phyloP scores from a whole-genome alignment of 2,329 filamentous ascomycete species.

The Hypoxylon sp. region DNA sequence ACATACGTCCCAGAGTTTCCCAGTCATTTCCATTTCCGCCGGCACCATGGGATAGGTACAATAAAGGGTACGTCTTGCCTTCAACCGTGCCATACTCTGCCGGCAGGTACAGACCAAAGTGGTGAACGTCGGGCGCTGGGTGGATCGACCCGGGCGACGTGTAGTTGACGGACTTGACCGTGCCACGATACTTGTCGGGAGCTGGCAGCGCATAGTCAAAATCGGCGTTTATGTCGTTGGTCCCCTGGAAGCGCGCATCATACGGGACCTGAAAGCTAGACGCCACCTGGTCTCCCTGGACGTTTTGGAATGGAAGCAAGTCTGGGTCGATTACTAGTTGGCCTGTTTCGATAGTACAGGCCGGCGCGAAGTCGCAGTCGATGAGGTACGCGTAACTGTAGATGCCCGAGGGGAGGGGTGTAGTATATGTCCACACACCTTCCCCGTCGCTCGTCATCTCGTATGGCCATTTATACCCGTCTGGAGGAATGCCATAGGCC shows the following conservation, averaged over 20 bases:
- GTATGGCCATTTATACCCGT: conserved; percentile 44
- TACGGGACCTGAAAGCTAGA: conserved; percentile 49
- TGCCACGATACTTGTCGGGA: conserved; percentile 39
- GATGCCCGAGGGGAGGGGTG: conserved; percentile 46
- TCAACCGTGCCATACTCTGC: conserved; percentile 41
- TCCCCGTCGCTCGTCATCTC: conserved; percentile 43
- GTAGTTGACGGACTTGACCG: conserved; percentile 47
- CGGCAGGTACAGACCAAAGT: conserved; percentile 47
- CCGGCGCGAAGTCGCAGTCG: conserved; percentile 45
- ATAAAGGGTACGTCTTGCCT: conserved; percentile 46
- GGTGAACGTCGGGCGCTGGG: conserved; percentile 47
- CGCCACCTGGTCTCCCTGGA: conserved; percentile 45
- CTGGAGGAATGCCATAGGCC: conserved; percentile 23
- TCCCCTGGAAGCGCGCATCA: conserved; percentile 43
- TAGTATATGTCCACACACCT: conserved; percentile 46
- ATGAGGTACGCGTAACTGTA: conserved; percentile 49
- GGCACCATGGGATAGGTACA: conserved; percentile 49
- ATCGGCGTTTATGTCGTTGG: conserved; percentile 37
- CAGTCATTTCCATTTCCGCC: conserved; percentile 49
- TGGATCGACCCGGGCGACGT: conserved; percentile 48
- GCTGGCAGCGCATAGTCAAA: conserved; percentile 46
- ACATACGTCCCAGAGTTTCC: conserved; percentile 48
- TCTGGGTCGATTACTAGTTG: conserved; percentile 49
- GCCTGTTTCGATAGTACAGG: conserved; percentile 47
- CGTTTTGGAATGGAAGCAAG: conserved; percentile 46